A percentile compares a stretch with the other conserved stretches of the same genome.
Conservation (phyloP, 1,284 basidiomycete species). For the Sanghuangporus weigelae region DNA sequence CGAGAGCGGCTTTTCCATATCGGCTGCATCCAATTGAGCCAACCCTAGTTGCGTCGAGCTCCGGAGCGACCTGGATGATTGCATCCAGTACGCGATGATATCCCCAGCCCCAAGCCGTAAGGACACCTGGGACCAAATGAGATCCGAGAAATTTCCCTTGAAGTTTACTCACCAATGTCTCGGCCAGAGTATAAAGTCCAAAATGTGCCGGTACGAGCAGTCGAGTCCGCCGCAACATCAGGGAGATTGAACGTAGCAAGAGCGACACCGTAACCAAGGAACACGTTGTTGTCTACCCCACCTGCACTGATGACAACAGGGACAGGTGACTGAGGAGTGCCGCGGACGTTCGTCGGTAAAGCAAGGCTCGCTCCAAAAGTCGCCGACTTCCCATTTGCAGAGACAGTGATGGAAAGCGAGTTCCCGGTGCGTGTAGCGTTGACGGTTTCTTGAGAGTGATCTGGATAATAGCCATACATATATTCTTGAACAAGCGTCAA, state of each 20-base stretch:
- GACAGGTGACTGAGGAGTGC: conserved; percentile 1
- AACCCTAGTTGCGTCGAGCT: conserved; percentile 18
- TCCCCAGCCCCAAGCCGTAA: conserved; percentile 23
- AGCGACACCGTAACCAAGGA: conserved; percentile 19
- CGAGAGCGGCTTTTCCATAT: conserved; percentile 18
- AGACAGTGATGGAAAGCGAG: conserved; percentile 17
- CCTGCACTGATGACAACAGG: conserved; percentile 21
- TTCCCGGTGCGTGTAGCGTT: conserved; percentile 19
- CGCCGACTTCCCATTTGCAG: conserved; percentile 14
- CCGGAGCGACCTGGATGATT: conserved; percentile 18
- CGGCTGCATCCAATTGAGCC: conserved; percentile 21
- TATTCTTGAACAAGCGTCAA: conserved; percentile 21
- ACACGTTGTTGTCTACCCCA: conserved; percentile 19
- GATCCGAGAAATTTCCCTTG: neutral
- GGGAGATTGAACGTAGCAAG: conserved; percentile 20
- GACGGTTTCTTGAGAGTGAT: conserved; percentile 21
- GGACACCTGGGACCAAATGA: conserved; percentile 16
- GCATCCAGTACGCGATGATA: conserved; percentile 21
- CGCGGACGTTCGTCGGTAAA: conserved; percentile 18
- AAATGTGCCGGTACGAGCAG: conserved; percentile 22
- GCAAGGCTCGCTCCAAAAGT: conserved; percentile 18
- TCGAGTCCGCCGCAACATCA: conserved; percentile 21
- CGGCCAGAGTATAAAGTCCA: conserved; percentile 23
- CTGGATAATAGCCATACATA: conserved; percentile 23
- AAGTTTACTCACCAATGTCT: conserved; percentile 14